phyloP scores from a whole-genome alignment of 257 asterid genomes.

The Osmanthus fragrans region DNA sequence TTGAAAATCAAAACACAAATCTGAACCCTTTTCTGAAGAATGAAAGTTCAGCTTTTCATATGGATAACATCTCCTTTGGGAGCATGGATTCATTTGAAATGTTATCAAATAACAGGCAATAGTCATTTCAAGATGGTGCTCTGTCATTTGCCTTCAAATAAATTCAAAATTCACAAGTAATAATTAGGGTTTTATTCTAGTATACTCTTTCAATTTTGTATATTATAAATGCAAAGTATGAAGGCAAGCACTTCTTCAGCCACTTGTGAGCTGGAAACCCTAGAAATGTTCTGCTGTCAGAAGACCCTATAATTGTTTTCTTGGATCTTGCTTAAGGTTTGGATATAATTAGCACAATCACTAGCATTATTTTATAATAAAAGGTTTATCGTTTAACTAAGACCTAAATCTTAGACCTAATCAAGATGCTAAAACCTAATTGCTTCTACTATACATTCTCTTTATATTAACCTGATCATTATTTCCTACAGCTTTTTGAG shows the following conservation, averaged over 20 bases:
- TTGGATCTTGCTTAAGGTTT: conserved; percentile 30
- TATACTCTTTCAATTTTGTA: neutral
- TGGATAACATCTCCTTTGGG: neutral
- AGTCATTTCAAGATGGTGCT: too few species aligned
- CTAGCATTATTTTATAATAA: neutral
- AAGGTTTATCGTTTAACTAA: conserved; percentile 9
- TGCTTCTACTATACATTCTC: conserved; percentile 20
- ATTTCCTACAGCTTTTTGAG: neutral
- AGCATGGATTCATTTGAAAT: neutral
- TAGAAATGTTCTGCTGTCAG: conserved; percentile 37
- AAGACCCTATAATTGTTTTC: conserved; percentile 30
- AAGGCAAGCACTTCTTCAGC: conserved; percentile 16
- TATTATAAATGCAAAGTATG: conserved; percentile 20
- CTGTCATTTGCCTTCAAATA: neutral
- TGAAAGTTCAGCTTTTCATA: neutral
- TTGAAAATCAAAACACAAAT: neutral
- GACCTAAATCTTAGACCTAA: conserved; percentile 17
- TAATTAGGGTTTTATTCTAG: neutral
- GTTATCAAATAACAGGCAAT: neutral
- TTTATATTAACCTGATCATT: neutral
- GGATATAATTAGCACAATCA: conserved; percentile 17
- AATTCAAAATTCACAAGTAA: neutral
- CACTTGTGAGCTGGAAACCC: conserved; percentile 36
- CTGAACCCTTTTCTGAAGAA: neutral
- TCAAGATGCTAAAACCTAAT: conserved; percentile 18